phyloP scores from a whole-genome alignment of 2,329 filamentous ascomycete genomes.

The Cordyceps cateniannulata region DNA sequence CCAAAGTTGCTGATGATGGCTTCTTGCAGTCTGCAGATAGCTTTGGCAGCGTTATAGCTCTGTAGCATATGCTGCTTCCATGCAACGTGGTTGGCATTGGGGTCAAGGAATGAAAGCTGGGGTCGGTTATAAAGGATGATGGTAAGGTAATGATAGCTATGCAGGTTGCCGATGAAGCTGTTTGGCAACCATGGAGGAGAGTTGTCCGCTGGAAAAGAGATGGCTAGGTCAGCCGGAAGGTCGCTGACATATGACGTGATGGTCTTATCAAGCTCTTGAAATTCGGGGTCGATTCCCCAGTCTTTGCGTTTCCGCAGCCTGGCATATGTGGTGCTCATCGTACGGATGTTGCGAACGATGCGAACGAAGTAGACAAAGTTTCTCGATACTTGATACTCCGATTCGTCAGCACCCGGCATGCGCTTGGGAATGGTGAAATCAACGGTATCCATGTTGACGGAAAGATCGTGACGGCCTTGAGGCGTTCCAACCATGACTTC shows the following conservation, averaged over 20 bases:
- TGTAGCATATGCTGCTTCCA: slow-evolving; percentile 88
- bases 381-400: slow-evolving; percentile 70
- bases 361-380: slow-evolving; percentile 79
- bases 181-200: slow-evolving; percentile 79
- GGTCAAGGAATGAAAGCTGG: slow-evolving; percentile 73
- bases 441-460: slow-evolving; percentile 67
- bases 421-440: slow-evolving; percentile 64
- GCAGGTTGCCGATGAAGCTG: slow-evolving; percentile 82
- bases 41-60: slow-evolving; percentile 79
- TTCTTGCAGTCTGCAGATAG: slow-evolving; percentile 80
- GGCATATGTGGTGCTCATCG: slow-evolving; percentile 69
- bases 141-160: slow-evolving; percentile 80
- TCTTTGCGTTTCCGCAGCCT: slow-evolving; percentile 71
- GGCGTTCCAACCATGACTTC: slow-evolving; percentile 92
- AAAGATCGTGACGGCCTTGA: slow-evolving; percentile 78
- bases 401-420: slow-evolving; percentile 61
- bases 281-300: slow-evolving; percentile 81
- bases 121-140: slow-evolving; percentile 84
- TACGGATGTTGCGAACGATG: slow-evolving; percentile 69
- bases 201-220: slow-evolving; percentile 71
- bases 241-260: slow-evolving; percentile 70
- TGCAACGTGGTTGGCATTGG: slow-evolving; percentile 59
- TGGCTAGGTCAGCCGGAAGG: slow-evolving; percentile 69
- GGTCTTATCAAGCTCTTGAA: slow-evolving; percentile 71
- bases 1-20: slow-evolving; percentile 71